Evolutionary conservation across 2,329 filamentous ascomycete genomes (phyloP).

Genomic region (Aspergillus fumigatiaffinis): DNA sequence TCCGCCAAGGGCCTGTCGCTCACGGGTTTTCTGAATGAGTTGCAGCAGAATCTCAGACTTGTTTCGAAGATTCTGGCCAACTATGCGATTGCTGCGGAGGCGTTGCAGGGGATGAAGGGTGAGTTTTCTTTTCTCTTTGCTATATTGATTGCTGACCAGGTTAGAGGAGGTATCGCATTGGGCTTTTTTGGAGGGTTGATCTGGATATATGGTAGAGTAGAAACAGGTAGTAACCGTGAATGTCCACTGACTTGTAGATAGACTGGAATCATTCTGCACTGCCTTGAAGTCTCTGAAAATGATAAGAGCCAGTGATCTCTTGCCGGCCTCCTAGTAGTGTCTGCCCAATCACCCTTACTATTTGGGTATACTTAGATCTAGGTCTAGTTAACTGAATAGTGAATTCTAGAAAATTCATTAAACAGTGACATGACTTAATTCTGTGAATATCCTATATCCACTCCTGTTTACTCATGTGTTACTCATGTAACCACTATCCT

Average conservation of each 20-base stretch:
- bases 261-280: background rate
- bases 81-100: slow-evolving; percentile 21
- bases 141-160: background rate
- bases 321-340: no score
- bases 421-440: no score
- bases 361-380: no score
- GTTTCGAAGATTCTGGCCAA: slow-evolving; percentile 15
- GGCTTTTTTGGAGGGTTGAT: background rate
- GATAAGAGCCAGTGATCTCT: no score
- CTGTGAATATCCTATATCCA: no score
- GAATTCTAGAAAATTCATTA: no score
- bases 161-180: background rate
- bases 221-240: background rate
- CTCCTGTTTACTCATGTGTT: no score
- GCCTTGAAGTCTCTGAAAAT: no score
- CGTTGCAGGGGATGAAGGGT: slow-evolving; percentile 20
- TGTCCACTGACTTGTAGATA: background rate
- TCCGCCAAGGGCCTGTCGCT: background rate
- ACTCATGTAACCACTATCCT: no score
- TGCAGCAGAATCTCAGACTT: slow-evolving; percentile 16
- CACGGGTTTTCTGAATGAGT: slow-evolving; percentile 13
- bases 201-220: background rate
- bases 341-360: no score
- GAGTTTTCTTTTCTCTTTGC: background rate
- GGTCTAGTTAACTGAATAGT: no score